phyloP scores from a whole-genome alignment of 768 basidiomycete species.

The Saitozyma sp. region DNA sequence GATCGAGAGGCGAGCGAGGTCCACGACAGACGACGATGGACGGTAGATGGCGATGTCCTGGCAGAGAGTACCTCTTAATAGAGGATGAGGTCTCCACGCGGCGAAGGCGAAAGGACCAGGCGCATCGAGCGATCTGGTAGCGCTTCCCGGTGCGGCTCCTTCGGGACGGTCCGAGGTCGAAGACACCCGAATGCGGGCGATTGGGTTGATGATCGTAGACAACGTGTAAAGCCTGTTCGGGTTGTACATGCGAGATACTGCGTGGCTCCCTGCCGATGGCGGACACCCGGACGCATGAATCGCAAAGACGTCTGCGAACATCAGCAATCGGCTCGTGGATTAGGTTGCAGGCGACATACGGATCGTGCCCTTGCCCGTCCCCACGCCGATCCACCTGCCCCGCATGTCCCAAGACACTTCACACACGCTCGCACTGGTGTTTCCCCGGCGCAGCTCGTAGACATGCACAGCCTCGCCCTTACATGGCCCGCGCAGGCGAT shows the following conservation, averaged over 20 bases:
- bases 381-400: conserved; percentile 69
- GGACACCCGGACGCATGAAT: conserved; percentile 74
- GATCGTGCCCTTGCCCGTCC: conserved; percentile 56
- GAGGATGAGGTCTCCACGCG: conserved; percentile 9
- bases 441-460: conserved; percentile 71
- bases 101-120: conserved; percentile 40
- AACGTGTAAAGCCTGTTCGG: conserved; percentile 59
- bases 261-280: conserved; percentile 57
- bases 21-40: conserved; percentile 12
- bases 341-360: conserved; percentile 46
- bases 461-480: conserved; percentile 57
- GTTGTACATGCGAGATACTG: conserved; percentile 63
- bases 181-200: conserved; percentile 58
- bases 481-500: conserved; percentile 2
- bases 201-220: conserved; percentile 61
- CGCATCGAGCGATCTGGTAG: neutral
- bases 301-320: conserved; percentile 66
- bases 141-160: too few species aligned
- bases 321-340: neutral
- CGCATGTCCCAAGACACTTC: conserved; percentile 61
- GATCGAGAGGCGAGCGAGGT: conserved; percentile 1
- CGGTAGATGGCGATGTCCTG: conserved; percentile 42
- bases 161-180: too few species aligned
- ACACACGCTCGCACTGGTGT: conserved; percentile 67
- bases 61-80: conserved; percentile 7